A percentile compares a stretch with the other conserved stretches of the same genome.
Conservation (phyloP, 192 early-diverging fungal species). For the Gryganskiella cystojenkinii region DNA sequence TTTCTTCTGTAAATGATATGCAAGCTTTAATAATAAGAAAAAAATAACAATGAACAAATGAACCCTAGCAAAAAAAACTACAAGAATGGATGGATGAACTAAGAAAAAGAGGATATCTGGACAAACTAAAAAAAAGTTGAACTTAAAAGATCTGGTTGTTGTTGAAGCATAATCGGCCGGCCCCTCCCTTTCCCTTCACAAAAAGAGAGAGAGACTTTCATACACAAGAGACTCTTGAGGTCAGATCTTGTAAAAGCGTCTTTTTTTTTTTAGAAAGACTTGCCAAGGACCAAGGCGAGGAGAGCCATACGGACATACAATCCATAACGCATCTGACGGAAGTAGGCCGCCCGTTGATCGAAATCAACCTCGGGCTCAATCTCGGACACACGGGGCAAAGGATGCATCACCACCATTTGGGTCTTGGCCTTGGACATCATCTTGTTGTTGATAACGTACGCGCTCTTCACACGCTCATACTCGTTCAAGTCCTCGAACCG, state of each 20-base stretch:
- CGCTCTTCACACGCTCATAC: slow-evolving; percentile 82
- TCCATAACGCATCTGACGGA: slow-evolving; percentile 98
- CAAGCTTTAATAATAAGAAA: background rate
- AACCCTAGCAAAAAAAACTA: background rate
- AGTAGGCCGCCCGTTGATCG: slow-evolving; percentile 97
- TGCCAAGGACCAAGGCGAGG: slow-evolving; percentile 73
- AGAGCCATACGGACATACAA: slow-evolving; percentile 99
- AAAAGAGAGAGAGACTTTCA: background rate
- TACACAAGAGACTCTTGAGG: background rate
- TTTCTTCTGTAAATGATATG: background rate
- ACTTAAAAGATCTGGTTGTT: too few relatives aligned
- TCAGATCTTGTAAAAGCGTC: background rate
- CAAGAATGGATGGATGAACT: background rate
- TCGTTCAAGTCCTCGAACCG: slow-evolving; percentile 81
- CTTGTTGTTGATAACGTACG: slow-evolving; percentile 90
- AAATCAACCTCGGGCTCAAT: slow-evolving; percentile 98
- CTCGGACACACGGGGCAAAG: slow-evolving; percentile 93
- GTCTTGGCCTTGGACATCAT: slow-evolving; percentile 88
- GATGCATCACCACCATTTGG: slow-evolving; percentile 99
- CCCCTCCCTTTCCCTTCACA: background rate
- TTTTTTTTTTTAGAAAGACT: slow-evolving; percentile 19
- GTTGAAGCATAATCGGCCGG: too few relatives aligned
- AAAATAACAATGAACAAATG: background rate
- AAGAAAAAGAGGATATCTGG: background rate
- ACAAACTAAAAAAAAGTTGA: background rate